Base-by-base conservation (phyloP, 257 asterid species). In the Solanum chaucha region DNA sequence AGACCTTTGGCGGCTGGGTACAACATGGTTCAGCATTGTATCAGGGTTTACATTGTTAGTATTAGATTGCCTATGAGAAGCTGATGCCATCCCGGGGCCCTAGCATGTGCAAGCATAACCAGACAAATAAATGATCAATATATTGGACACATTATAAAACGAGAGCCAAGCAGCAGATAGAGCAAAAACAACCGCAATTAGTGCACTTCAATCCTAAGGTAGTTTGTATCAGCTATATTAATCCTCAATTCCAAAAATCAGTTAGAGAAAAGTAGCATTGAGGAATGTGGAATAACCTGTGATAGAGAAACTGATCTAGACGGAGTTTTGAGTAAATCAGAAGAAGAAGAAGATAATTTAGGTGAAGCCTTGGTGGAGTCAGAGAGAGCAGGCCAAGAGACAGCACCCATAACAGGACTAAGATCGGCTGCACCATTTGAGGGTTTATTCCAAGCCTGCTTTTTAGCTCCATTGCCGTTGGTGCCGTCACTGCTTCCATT, bases 351-450 rank as follows among this genome's bases (percentile, higher is more conserved):
- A 22, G 94, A 86, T 15, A 93, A 86, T 87, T 93, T 94, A 2
- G 96, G 93, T 77, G 96, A 90, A 72, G 93, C 93, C 88, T 95
- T 93, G 59, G 98, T 92, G 22, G 94, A 93, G 77, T 93, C 95
- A 4, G 94, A 90, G 7, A 95, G 94, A 86, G 95, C 93, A 80
- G 98, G 98, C 98, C 98, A 95, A 75, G 93, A 89, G 36, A 87
- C 93, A 7, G 95, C 98, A 35, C 93, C 96, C 96, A 95, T 94
- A 22, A 95, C 96, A 44, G 90, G 90, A 89, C 93, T 88, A 36
- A 85, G 88, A 36, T 91, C 98, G 12, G 87, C 88, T 67, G 87
- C 88, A 38, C 91, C 93, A 55, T 87, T 89, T 2, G 34, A 59
- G 72, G 98, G 96, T 89, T 88, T 92, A 87, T 89, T 95, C 97